Evolutionary conservation across 2,329 filamentous ascomycete species (phyloP).

Genomic region (Paraphoma chrysanthemicola): DNA sequence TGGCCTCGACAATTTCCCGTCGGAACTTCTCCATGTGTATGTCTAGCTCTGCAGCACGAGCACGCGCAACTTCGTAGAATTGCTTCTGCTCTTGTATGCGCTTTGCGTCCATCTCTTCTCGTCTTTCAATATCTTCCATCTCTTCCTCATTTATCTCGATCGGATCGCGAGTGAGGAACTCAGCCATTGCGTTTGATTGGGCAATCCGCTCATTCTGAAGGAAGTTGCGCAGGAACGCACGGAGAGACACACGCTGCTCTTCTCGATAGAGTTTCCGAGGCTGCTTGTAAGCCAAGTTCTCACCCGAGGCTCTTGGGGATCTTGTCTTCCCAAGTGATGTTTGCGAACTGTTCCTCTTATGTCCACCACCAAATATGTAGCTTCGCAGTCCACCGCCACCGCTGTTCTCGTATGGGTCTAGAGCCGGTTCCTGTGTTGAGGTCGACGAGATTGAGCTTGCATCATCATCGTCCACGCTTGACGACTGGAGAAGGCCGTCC

Average conservation of each 20-base stretch:
- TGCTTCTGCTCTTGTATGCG: conserved; percentile 89
- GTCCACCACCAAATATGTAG: conserved; percentile 50
- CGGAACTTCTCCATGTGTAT: conserved; percentile 93
- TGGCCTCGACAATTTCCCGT: conserved; percentile 72
- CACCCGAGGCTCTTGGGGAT: conserved; percentile 43
- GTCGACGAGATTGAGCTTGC: conserved; percentile 80
- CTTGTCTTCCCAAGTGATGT: conserved; percentile 42
- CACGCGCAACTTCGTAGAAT: conserved; percentile 94
- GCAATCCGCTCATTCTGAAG: conserved; percentile 85
- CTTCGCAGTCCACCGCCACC: conserved; percentile 52
- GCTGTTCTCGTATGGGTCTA: conserved; percentile 43
- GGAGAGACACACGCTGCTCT: conserved; percentile 86
- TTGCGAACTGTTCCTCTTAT: conserved; percentile 52
- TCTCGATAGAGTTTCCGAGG: conserved; percentile 78
- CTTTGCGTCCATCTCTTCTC: conserved; percentile 85
- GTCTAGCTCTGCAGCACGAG: conserved; percentile 89
- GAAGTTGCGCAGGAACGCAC: conserved; percentile 87
- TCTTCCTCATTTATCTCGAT: conserved; percentile 83
- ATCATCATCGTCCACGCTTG: conserved; percentile 70
- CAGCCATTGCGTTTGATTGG: conserved; percentile 79
- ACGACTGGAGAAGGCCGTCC: conserved; percentile 65
- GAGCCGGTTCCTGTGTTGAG: conserved; percentile 68
- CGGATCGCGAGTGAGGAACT: conserved; percentile 79
- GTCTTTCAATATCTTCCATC: conserved; percentile 76
- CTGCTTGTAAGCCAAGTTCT: conserved; percentile 37